These are phyloP conservation scores for Macroventuria anomochaeta DNA, from an alignment of 2,329 filamentous ascomycete genomes.

Conservation along the genomic window DNA sequence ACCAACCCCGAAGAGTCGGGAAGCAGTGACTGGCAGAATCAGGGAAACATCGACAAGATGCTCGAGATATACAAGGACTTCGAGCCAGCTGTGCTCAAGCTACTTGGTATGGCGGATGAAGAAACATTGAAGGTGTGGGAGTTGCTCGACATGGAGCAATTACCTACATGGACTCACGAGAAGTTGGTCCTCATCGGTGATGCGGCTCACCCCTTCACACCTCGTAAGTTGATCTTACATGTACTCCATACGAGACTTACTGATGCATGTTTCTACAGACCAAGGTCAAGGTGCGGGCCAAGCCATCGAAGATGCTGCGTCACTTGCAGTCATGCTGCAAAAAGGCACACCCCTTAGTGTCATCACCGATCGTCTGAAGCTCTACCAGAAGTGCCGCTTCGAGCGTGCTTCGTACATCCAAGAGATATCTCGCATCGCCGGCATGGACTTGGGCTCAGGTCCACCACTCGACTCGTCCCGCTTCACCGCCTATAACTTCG, in stretches of 20 bases:
- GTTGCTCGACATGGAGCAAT: slow-evolving; percentile 62
- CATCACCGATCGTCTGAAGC: slow-evolving; percentile 61
- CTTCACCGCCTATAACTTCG: slow-evolving; percentile 61
- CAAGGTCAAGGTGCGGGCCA: slow-evolving; percentile 68
- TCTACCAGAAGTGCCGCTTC: slow-evolving; percentile 66
- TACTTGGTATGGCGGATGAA: slow-evolving; percentile 50
- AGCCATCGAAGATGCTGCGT: slow-evolving; percentile 71
- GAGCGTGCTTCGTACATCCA: slow-evolving; percentile 66
- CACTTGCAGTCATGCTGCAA: slow-evolving; percentile 64
- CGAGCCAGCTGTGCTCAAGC: slow-evolving; percentile 42
- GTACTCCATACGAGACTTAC: background rate
- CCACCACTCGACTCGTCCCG: slow-evolving; percentile 43
- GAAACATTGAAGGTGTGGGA: slow-evolving; percentile 49
- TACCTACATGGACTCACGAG: slow-evolving; percentile 63
- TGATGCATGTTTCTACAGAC: slow-evolving; percentile 37
- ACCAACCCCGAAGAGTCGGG: slow-evolving; percentile 16
- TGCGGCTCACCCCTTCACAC: slow-evolving; percentile 72
- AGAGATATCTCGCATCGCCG: slow-evolving; percentile 61
- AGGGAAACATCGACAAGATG: slow-evolving; percentile 48
- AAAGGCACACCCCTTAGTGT: slow-evolving; percentile 53
- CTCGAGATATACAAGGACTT: slow-evolving; percentile 51
- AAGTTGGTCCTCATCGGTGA: slow-evolving; percentile 68
- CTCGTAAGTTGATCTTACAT: slow-evolving; percentile 51
- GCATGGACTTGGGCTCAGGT: slow-evolving; percentile 53
- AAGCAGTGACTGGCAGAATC: slow-evolving; percentile 46